Evolutionary conservation across 1,284 basidiomycete species (phyloP).

Genomic region (Apiotrichum akiyoshidainum): DNA sequence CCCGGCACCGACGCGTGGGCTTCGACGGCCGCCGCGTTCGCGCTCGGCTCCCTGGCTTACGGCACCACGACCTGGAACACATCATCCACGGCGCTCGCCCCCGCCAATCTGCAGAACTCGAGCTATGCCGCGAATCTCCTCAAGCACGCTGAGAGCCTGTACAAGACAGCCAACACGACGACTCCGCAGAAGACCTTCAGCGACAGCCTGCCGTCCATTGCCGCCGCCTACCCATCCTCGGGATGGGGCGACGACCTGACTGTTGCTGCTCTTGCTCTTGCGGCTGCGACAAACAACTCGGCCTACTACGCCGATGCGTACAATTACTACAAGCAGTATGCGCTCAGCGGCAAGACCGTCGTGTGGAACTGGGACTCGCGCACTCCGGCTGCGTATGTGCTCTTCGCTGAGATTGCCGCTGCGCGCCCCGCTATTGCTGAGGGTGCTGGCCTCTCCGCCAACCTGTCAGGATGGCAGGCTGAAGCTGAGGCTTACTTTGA

Average conservation of each 20-base stretch:
- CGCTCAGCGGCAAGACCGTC: conserved; percentile 57
- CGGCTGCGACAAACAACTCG: conserved; percentile 64
- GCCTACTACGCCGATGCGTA: conserved; percentile 65
- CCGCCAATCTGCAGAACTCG: conserved; percentile 67
- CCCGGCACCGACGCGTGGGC: conserved; percentile 89
- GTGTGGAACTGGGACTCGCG: conserved; percentile 90
- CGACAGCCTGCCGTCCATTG: conserved; percentile 64
- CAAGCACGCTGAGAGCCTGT: conserved; percentile 69
- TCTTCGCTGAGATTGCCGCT: conserved; percentile 57
- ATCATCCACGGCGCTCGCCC: conserved; percentile 53
- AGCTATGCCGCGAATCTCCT: conserved; percentile 69
- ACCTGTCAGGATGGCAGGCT: conserved; percentile 64
- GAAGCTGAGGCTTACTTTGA: conserved; percentile 77
- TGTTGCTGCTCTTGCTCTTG: conserved; percentile 71
- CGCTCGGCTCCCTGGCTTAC: conserved; percentile 79
- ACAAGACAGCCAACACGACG: conserved; percentile 63
- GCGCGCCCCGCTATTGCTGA: conserved; percentile 59
- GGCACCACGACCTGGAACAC: conserved; percentile 57
- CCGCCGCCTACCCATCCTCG: conserved; percentile 68
- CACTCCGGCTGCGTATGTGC: conserved; percentile 67
- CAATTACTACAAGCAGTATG: conserved; percentile 60
- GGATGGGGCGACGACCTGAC: conserved; percentile 52
- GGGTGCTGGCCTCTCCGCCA: conserved; percentile 55
- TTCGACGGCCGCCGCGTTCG: conserved; percentile 75
- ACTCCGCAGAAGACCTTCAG: conserved; percentile 30